These are phyloP conservation scores for Nicotiana otophora DNA, from an alignment of 257 asterid genomes.

Conservation along the genomic window DNA sequence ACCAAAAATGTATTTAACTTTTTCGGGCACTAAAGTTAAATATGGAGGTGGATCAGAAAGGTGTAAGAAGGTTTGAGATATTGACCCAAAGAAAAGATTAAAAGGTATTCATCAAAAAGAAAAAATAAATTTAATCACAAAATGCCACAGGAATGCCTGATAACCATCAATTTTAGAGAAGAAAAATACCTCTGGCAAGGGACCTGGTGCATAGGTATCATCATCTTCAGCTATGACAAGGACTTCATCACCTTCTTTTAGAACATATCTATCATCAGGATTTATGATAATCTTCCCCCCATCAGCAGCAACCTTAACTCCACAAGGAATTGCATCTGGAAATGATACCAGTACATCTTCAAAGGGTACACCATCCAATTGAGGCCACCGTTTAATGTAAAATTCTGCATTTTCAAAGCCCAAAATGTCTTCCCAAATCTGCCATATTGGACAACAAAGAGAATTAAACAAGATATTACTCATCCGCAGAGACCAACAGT, in stretches of 20 bases:
- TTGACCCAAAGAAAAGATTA: neutral
- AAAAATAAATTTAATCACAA: neutral
- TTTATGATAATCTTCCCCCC: constrained; percentile 81
- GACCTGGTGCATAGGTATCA: constrained; percentile 91
- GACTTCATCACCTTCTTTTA: constrained; percentile 86
- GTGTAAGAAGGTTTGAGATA: neutral
- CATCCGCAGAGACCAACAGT: neutral
- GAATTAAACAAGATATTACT: neutral
- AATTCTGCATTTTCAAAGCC: constrained; percentile 98
- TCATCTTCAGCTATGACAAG: constrained; percentile 99
- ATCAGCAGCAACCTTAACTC: constrained; percentile 78
- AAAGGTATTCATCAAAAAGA: neutral
- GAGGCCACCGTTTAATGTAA: constrained; percentile 90
- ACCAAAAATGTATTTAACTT: neutral
- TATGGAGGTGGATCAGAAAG: neutral
- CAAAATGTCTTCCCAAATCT: constrained; percentile 98
- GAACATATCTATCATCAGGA: constrained; percentile 77
- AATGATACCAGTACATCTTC: constrained; percentile 72
- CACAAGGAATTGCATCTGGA: constrained; percentile 96
- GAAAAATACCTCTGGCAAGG: constrained; percentile 69
- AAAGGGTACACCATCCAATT: constrained; percentile 65
- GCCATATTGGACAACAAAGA: constrained; percentile 22
- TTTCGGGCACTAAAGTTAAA: neutral
- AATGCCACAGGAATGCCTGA: neutral
- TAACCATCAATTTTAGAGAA: constrained; percentile 13